phyloP scores from a whole-genome alignment of 768 basidiomycete genomes.

The Amanita rimosa region DNA sequence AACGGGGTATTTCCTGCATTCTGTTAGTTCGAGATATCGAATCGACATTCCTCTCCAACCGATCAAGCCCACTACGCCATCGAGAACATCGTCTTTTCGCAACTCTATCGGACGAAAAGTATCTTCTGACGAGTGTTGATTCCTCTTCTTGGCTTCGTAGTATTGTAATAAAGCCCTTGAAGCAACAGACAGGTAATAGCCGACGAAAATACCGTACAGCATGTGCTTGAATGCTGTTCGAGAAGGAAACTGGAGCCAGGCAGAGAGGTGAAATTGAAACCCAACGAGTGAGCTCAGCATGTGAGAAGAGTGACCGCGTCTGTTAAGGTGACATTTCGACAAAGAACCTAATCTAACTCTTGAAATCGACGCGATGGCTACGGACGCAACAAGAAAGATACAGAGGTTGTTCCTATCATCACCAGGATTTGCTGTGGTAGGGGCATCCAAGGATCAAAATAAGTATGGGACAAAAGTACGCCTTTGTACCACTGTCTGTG shows the following conservation, averaged over 20 bases:
- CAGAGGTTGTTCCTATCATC: conserved; percentile 55
- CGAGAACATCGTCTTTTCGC: conserved; percentile 66
- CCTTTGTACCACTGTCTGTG: neutral
- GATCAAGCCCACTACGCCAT: conserved; percentile 77
- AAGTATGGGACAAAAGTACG: conserved; percentile 72
- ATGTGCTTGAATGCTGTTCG: conserved; percentile 23
- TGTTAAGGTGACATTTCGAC: neutral
- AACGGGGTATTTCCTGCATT: conserved; percentile 87
- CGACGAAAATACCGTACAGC: conserved; percentile 45
- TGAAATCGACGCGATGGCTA: conserved; percentile 3
- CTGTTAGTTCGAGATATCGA: neutral
- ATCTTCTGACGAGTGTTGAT: conserved; percentile 24
- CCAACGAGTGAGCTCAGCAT: neutral
- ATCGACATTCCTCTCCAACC: conserved; percentile 33
- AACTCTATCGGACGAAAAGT: conserved; percentile 54
- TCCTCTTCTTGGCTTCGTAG: conserved; percentile 37
- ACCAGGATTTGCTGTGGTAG: conserved; percentile 65
- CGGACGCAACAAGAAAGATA: conserved; percentile 18
- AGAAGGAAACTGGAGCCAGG: conserved; percentile 27
- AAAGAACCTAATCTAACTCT: neutral
- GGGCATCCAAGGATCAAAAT: conserved; percentile 67
- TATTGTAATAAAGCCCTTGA: conserved; percentile 52
- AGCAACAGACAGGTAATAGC: conserved; percentile 67
- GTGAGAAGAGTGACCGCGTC: neutral
- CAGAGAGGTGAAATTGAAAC: conserved; percentile 9